These are phyloP conservation scores for Bipolaris victoriae DNA, from an alignment of 2,329 filamentous ascomycete species.

Conservation along the genomic window DNA sequence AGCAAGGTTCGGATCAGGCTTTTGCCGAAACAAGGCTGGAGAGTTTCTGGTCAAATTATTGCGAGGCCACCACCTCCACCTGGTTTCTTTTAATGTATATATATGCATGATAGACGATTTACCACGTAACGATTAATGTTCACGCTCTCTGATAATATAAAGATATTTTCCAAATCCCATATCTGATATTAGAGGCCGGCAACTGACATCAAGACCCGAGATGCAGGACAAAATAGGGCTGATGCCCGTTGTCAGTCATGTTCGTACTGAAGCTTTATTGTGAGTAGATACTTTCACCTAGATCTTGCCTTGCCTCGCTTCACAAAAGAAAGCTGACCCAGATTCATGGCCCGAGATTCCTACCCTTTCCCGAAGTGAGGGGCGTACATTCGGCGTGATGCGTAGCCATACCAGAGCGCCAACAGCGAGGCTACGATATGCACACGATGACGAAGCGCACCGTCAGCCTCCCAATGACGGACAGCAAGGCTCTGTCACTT, in stretches of 20 bases:
- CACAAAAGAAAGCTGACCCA: too few species aligned
- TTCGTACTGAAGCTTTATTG: too few species aligned
- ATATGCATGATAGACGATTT: background rate
- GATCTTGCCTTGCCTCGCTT: background rate
- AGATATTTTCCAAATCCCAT: too few species aligned
- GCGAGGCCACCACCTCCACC: background rate
- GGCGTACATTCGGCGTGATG: background rate
- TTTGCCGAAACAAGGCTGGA: conserved; percentile 24
- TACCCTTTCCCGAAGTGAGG: background rate
- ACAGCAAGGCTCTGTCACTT: background rate
- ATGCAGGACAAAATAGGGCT: too few species aligned
- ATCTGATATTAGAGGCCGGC: too few species aligned
- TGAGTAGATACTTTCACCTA: too few species aligned
- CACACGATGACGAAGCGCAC: background rate
- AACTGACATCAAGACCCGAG: too few species aligned
- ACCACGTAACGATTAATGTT: background rate
- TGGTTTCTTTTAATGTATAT: conserved; percentile 2
- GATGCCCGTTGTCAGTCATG: too few species aligned
- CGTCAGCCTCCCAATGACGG: background rate
- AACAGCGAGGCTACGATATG: background rate
- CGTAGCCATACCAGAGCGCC: conserved; percentile 4
- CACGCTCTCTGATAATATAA: background rate
- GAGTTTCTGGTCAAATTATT: conserved; percentile 24
- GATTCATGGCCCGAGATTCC: background rate
- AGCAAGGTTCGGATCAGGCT: conserved; percentile 18